Percentiles rank a stretch among this genome's conserved stretches.
These are phyloP conservation scores for Blumeria hordei DNA, from an alignment of 2,329 filamentous ascomycete genomes.

Conservation along the genomic window DNA sequence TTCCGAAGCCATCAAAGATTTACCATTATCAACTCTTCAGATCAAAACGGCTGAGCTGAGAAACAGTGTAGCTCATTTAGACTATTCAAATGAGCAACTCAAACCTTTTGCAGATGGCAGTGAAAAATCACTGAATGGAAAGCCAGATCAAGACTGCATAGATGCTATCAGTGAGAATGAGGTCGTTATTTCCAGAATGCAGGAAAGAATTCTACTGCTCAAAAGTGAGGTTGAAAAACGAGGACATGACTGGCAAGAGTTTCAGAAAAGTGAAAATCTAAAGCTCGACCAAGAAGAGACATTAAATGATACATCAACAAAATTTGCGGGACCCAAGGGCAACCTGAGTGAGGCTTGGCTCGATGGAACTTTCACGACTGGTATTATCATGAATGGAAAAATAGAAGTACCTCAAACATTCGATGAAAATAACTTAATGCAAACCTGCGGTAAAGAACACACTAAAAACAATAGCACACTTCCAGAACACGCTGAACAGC, in stretches of 20 bases:
- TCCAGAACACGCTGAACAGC: no score
- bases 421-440: no score
- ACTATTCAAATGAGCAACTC: constrained; percentile 50
- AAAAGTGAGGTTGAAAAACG: constrained; percentile 34
- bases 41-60: constrained; percentile 53
- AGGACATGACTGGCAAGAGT: constrained; percentile 25
- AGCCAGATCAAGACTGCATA: constrained; percentile 43
- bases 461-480: no score
- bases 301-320: no score
- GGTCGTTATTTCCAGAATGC: constrained; percentile 41
- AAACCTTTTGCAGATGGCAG: constrained; percentile 34
- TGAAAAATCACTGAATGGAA: constrained; percentile 8
- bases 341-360: constrained; percentile 22
- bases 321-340: neutral
- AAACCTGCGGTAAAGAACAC: no score
- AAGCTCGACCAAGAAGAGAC: no score
- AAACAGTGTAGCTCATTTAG: constrained; percentile 50
- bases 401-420: no score
- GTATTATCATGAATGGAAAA: constrained; percentile 14
- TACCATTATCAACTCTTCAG: constrained; percentile 38
- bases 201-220: constrained; percentile 37
- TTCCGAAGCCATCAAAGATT: constrained; percentile 39
- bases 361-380: constrained; percentile 39
- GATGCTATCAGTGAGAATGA: constrained; percentile 54
- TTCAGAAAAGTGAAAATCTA: neutral